Conservation (phyloP, 192 early-diverging fungal genomes). For the Rhizophagus sp. region DNA sequence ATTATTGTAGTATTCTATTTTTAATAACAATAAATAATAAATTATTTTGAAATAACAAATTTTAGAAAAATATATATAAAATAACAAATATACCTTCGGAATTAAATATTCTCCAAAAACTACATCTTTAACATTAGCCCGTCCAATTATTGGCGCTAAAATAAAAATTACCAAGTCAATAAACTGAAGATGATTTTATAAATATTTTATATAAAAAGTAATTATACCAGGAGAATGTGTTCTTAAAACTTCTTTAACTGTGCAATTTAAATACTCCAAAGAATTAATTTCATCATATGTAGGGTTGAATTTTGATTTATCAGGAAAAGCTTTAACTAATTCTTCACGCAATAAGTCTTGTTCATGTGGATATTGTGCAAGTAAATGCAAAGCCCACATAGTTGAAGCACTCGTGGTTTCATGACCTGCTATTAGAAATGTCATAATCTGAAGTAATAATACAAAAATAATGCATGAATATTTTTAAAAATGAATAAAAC, state of each 20-base stretch:
- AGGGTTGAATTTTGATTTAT: slow-evolving; percentile 29
- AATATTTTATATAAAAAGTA: too few relatives aligned
- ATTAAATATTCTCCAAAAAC: slow-evolving; percentile 44
- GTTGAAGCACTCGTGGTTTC: slow-evolving; percentile 54
- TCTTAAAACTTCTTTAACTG: slow-evolving; percentile 54
- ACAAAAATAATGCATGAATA: not conserved
- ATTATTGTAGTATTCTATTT: too few relatives aligned
- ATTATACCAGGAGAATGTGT: slow-evolving; percentile 44
- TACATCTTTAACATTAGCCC: slow-evolving; percentile 40
- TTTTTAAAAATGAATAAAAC: not conserved
- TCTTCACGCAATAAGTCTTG: slow-evolving; percentile 51
- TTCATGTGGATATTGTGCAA: slow-evolving; percentile 46
- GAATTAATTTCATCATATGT: slow-evolving; percentile 49
- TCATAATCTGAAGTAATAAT: slow-evolving; percentile 2
- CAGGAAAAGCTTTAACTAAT: slow-evolving; percentile 41
- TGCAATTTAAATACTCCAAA: slow-evolving; percentile 51
- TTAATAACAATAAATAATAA: too few relatives aligned
- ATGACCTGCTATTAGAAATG: slow-evolving; percentile 48
- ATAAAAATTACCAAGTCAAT: not conserved
- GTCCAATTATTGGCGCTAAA: slow-evolving; percentile 42
- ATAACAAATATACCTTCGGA: slow-evolving; percentile 42
- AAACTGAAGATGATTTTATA: too few relatives aligned
- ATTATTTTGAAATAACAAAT: too few relatives aligned
- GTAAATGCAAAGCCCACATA: slow-evolving; percentile 52
- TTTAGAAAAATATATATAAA: not conserved